Percentiles rank a stretch among this genome's conserved stretches.
Evolutionary conservation across 306 rosid genomes (phyloP).

Genomic region (Cajanus cajan): DNA sequence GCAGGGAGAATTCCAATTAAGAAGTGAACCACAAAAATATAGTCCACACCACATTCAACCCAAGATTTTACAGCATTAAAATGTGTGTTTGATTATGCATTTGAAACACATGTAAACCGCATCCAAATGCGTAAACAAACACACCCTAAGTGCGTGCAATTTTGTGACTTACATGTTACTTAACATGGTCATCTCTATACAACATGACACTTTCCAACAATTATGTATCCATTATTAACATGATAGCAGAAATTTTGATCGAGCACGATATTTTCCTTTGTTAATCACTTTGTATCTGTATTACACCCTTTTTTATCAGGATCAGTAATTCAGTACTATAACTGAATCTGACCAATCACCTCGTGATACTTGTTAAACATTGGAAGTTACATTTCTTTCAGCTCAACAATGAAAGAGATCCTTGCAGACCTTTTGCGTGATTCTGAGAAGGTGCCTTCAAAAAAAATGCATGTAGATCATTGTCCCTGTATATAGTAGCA

Average conservation of each 20-base stretch:
- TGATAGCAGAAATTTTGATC: background rate
- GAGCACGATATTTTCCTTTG: background rate
- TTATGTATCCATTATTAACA: background rate
- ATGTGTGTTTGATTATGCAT: no score
- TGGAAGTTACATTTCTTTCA: background rate
- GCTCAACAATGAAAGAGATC: background rate
- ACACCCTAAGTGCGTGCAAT: no score
- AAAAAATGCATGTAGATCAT: background rate
- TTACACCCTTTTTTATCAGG: slow-evolving; percentile 5
- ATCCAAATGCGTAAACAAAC: no score
- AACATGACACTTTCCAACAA: no score
- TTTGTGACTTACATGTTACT: no score
- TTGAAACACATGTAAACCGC: no score
- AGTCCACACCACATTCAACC: no score
- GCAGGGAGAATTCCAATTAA: no score
- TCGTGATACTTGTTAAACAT: background rate
- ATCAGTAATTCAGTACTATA: background rate
- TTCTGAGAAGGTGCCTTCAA: background rate
- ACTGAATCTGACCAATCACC: slow-evolving; percentile 1
- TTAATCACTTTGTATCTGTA: background rate
- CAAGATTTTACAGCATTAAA: no score
- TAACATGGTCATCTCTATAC: background rate
- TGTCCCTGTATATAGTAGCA: background rate
- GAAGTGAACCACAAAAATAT: no score
- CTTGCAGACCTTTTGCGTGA: slow-evolving; percentile 1